These are phyloP conservation scores for Uncinocarpus reesii DNA, from an alignment of 2,329 filamentous ascomycete genomes.

Conservation along the genomic window DNA sequence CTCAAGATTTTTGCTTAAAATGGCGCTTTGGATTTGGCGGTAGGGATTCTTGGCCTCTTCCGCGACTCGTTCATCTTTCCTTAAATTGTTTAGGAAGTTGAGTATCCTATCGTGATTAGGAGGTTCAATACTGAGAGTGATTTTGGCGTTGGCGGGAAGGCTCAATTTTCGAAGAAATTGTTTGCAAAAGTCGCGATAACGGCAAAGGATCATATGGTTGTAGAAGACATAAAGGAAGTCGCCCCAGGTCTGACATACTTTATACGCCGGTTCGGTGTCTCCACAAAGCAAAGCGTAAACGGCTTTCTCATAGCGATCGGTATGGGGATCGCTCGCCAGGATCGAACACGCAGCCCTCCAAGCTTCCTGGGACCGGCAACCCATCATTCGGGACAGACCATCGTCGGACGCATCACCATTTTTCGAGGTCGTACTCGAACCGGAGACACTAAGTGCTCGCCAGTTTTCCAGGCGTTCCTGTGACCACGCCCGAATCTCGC, in stretches of 20 bases:
- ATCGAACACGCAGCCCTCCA: conserved; percentile 33
- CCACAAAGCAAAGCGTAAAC: conserved; percentile 87
- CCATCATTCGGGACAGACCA: conserved; percentile 35
- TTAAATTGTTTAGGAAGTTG: conserved; percentile 31
- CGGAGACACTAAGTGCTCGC: conserved; percentile 74
- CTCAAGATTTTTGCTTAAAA: conserved; percentile 36
- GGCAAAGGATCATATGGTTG: conserved; percentile 69
- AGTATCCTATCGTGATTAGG: conserved; percentile 31
- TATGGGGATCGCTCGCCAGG: conserved; percentile 51
- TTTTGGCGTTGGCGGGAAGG: conserved; percentile 47
- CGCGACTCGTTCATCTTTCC: conserved; percentile 28
- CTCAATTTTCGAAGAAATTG: conserved; percentile 36
- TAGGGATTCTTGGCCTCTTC: conserved; percentile 36
- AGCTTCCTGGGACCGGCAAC: conserved; percentile 30
- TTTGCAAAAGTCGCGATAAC: conserved; percentile 60
- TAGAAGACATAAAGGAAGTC: conserved; percentile 80
- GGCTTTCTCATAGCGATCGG: conserved; percentile 70
- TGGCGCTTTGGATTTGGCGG: conserved; percentile 36
- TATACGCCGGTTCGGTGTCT: conserved; percentile 65
- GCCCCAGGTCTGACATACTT: conserved; percentile 69
- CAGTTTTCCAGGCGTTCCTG: conserved; percentile 75
- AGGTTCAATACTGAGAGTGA: conserved; percentile 49
- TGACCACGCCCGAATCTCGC: conserved; percentile 75
- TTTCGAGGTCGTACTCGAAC: conserved; percentile 30
- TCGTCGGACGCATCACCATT: conserved; percentile 27